These are phyloP conservation scores for Cinnamomum chago DNA, from an alignment of 164 flowering plant genomes.

Conservation along the genomic window DNA sequence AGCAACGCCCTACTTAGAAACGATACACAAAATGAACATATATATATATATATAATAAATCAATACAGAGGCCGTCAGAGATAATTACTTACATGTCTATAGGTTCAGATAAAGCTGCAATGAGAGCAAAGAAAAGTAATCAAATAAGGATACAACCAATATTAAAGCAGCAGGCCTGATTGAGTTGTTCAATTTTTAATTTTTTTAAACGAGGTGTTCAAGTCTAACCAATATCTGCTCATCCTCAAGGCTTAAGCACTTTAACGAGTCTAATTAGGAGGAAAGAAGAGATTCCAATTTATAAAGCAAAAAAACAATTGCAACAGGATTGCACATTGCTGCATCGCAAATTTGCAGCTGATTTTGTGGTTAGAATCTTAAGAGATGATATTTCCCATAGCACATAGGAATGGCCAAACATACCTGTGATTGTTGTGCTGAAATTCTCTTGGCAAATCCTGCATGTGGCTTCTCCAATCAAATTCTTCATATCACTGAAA, in stretches of 20 bases:
- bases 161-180: neutral
- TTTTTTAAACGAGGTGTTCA: neutral
- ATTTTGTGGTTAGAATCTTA: neutral
- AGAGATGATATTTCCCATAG: neutral
- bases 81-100: constrained; percentile 58
- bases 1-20: neutral
- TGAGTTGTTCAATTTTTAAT: neutral
- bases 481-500: constrained; percentile 76
- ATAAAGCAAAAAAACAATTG: too few species aligned
- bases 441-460: constrained; percentile 82
- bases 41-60: neutral
- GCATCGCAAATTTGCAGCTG: neutral
- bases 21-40: neutral
- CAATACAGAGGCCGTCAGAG: neutral
- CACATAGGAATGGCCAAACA: neutral
- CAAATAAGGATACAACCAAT: neutral
- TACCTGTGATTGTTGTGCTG: constrained; percentile 66
- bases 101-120: constrained; percentile 66
- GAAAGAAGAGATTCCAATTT: too few species aligned
- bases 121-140: neutral
- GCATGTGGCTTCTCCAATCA: constrained; percentile 74
- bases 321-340: neutral
- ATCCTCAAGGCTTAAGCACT: neutral
- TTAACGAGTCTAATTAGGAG: too few species aligned
- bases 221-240: neutral